phyloP scores from a whole-genome alignment of 441 rosid genomes.

The Gossypium lobatum region DNA sequence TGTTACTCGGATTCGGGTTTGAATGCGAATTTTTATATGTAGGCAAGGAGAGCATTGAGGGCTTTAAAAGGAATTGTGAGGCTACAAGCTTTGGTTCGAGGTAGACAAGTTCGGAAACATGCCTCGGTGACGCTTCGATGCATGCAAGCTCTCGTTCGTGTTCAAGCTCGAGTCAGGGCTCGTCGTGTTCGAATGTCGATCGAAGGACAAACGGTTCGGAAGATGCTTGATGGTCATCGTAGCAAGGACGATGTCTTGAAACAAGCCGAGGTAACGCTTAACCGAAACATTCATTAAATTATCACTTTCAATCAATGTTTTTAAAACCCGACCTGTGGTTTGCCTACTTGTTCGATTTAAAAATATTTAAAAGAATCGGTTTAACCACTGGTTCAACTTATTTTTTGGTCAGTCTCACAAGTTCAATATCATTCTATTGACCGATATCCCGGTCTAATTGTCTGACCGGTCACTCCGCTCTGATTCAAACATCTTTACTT shows the following conservation, averaged over 20 bases:
- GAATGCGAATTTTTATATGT: background rate
- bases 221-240: constrained; percentile 52
- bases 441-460: no score
- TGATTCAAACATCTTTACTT: no score
- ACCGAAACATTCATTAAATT: background rate
- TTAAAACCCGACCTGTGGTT: no score
- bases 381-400: no score
- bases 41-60: constrained; percentile 93
- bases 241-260: constrained; percentile 65
- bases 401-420: no score
- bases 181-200: constrained; percentile 80
- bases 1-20: no score
- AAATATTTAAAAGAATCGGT: no score
- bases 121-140: constrained; percentile 91
- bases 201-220: constrained; percentile 83
- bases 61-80: constrained; percentile 93
- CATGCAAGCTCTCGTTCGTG: constrained; percentile 97
- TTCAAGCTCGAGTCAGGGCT: constrained; percentile 93
- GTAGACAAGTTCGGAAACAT: constrained; percentile 92
- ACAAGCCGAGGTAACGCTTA: constrained; percentile 63
- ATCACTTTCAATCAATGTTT: no score
- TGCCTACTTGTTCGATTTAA: no score
- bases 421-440: no score
- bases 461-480: no score
- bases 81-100: constrained; percentile 89